Evolutionary conservation across 139 green algal genomes (phyloP), one percentile per base, ranked within the genome.

Genomic region (Coccomyxa sp.): DNA sequence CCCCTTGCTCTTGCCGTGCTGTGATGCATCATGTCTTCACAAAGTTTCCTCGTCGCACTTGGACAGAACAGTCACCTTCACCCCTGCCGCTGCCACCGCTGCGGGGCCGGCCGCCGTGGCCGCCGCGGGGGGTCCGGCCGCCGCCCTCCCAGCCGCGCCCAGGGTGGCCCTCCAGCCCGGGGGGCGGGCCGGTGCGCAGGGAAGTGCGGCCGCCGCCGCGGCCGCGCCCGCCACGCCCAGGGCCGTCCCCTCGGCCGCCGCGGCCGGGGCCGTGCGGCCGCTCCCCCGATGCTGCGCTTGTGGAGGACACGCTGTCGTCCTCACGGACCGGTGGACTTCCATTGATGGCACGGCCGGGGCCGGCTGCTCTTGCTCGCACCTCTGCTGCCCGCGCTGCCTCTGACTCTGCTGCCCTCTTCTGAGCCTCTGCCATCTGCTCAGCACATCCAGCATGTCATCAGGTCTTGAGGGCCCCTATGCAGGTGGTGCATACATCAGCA

Each of bases 401-500:
- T 25, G 80, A 67, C 25, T 67, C 80, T 60, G 60, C 80, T 32
- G 60, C 32, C 28, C 80, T 75, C 60, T 83, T 83, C 60, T 59
- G 80, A 14, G 80, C 80, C 60, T 83, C 67, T 14, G 60, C 81
- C 45, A 75, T 75, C 67, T 79, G 38, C 67, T 58, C 51, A 23
- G 60, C 17, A 57, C 9, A 28, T 25, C 63, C 66, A 3, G 7
- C 25, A 38, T 28, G 67, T 21, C 14, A 67, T n/a, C 17, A 16
- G 13, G 23, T n/a, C 80, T 60, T 11, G 14, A 77, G 31, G 66
- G 17, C 13, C 63, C 57, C 45, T 45, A 31, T 45, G 32, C 25
- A 75, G 58, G 38, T 51, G 38, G 38, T 51, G 38, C 38, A 51
- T 59, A n/a, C 11, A 13, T 27, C 79, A 32, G 17, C 60, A 38